Evolutionary conservation across 2,329 filamentous ascomycete species (phyloP).

Genomic region (Epicoccum nigrum): DNA sequence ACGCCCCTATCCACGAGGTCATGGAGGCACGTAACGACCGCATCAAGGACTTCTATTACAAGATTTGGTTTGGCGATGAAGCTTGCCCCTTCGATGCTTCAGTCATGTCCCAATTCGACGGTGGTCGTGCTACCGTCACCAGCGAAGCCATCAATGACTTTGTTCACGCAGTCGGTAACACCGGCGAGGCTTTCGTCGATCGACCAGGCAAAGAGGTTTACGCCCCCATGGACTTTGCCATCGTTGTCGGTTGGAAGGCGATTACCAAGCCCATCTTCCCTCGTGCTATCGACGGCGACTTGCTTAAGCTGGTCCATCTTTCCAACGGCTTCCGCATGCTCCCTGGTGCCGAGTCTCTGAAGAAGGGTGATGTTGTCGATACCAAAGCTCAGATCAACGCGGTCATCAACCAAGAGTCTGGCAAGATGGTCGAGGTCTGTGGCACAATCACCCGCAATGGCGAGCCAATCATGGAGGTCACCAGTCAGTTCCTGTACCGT

Average conservation of each 20-base stretch:
- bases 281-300: conserved; percentile 90
- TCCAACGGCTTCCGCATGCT: conserved; percentile 99
- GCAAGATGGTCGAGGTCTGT: conserved; percentile 99
- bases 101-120: conserved; percentile 87
- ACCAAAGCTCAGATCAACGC: conserved; percentile 97
- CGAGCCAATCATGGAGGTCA: conserved; percentile 94
- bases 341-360: conserved; percentile 89
- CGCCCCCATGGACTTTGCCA: conserved; percentile 98
- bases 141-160: conserved; percentile 96
- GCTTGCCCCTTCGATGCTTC: conserved; percentile 80
- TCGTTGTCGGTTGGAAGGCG: conserved; percentile 98
- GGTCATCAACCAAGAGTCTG: conserved; percentile 96
- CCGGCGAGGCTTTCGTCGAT: conserved; percentile 95
- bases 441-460: conserved; percentile 89
- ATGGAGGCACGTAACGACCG: conserved; percentile 96
- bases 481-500: conserved; percentile 96
- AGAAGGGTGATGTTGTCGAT: conserved; percentile 91
- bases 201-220: conserved; percentile 91
- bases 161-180: conserved; percentile 98
- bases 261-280: conserved; percentile 99
- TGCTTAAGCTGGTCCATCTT: conserved; percentile 93
- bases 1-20: conserved; percentile 95
- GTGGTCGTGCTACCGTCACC: conserved; percentile 84
- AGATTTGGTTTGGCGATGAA: conserved; percentile 93
- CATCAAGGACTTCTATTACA: conserved; percentile 99